Evolutionary conservation across 345 rosid genomes (phyloP).

Genomic region (Iberis pinnata): DNA sequence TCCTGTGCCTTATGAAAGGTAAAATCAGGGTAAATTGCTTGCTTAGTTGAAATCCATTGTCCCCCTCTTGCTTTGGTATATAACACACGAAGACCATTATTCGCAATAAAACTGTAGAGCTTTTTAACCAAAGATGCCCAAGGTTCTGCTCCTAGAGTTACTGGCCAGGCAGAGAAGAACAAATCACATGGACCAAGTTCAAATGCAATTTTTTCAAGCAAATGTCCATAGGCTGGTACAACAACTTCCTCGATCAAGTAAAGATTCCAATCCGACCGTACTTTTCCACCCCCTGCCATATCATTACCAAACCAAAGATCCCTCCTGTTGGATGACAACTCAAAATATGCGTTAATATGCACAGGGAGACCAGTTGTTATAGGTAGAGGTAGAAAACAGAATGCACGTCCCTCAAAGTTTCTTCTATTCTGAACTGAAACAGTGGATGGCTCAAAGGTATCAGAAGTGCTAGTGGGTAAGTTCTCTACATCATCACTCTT

Average conservation of each 20-base stretch:
- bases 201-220: constrained; percentile 79
- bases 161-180: constrained; percentile 86
- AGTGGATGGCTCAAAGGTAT: constrained; percentile 44
- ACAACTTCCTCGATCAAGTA: constrained; percentile 70
- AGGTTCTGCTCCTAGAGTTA: constrained; percentile 56
- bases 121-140: constrained; percentile 84
- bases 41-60: constrained; percentile 87
- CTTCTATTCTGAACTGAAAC: constrained; percentile 39
- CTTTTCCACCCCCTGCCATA: constrained; percentile 95
- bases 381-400: constrained; percentile 90
- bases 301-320: constrained; percentile 99
- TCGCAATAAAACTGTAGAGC: constrained; percentile 59
- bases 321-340: constrained; percentile 88
- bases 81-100: constrained; percentile 60
- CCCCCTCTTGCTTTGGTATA: constrained; percentile 89
- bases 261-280: constrained; percentile 91
- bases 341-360: constrained; percentile 92
- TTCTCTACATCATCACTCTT: constrained; percentile 28
- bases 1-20: constrained; percentile 55
- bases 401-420: constrained; percentile 84
- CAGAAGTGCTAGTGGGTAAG: constrained; percentile 26
- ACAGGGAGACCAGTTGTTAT: constrained; percentile 82
- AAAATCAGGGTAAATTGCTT: constrained; percentile 86
- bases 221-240: constrained; percentile 83
- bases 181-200: constrained; percentile 76